Percentiles rank a stretch among this genome's conserved stretches.
Conservation (phyloP, 2,329 filamentous ascomycete genomes). For the Trichophyton rubrum region DNA sequence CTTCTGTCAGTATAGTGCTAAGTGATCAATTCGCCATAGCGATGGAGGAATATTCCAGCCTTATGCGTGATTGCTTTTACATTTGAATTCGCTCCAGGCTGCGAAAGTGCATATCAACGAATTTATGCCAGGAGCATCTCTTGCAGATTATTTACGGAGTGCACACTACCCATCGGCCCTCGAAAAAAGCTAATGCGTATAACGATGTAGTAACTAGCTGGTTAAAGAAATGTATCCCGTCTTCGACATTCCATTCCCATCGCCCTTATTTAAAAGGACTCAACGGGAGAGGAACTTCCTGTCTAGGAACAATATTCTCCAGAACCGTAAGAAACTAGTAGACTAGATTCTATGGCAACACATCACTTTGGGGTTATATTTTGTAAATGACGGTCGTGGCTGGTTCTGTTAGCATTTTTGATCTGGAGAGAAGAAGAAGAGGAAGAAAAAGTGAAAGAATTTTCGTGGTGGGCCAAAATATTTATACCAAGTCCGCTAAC, state of each 20-base stretch:
- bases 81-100: no score
- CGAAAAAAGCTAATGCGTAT: no score
- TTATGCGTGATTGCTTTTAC: no score
- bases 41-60: no score
- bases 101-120: no score
- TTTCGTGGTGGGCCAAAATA: slow-evolving; percentile 3
- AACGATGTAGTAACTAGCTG: no score
- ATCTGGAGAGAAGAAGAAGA: slow-evolving; percentile 36
- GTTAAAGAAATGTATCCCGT: slow-evolving; percentile 42
- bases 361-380: slow-evolving; percentile 43
- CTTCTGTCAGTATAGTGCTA: no score
- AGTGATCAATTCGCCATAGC: no score
- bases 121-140: no score
- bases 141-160: no score
- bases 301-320: slow-evolving; percentile 51
- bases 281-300: slow-evolving; percentile 60
- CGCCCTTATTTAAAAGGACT: slow-evolving; percentile 59
- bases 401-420: slow-evolving; percentile 44
- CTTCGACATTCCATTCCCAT: slow-evolving; percentile 59
- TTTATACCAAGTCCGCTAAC: slow-evolving; percentile 15
- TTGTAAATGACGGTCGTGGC: slow-evolving; percentile 55
- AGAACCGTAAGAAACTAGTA: slow-evolving; percentile 46
- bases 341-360: slow-evolving; percentile 50
- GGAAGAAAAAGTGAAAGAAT: slow-evolving; percentile 14
- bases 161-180: no score